Percentiles rank a stretch among this genome's conserved stretches.
Evolutionary conservation across 2,329 filamentous ascomycete species (phyloP).

Genomic region (Xylaria sp.): DNA sequence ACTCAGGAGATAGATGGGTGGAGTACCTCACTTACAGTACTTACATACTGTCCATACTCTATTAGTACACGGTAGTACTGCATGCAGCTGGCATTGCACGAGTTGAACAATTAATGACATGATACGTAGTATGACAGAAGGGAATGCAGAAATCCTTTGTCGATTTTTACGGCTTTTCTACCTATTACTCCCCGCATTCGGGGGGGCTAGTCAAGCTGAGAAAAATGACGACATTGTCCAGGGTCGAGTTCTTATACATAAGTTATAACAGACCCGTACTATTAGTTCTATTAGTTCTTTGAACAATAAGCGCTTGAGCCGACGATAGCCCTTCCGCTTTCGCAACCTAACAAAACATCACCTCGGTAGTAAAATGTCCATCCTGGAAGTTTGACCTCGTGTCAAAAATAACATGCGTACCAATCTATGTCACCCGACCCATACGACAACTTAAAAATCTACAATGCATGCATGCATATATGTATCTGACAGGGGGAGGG

Average conservation of each 20-base stretch:
- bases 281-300: background rate
- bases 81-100: background rate
- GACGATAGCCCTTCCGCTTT: conserved; percentile 33
- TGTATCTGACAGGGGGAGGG: background rate
- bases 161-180: background rate
- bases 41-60: too few relatives aligned
- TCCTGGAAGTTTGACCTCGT: conserved; percentile 1
- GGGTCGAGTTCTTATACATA: background rate
- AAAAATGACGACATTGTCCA: conserved; percentile 22
- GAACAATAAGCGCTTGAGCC: conserved; percentile 23
- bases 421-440: conserved; percentile 12
- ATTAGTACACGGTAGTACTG: background rate
- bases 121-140: background rate
- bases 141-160: background rate
- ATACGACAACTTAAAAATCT: background rate
- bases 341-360: conserved; percentile 1
- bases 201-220: conserved; percentile 3
- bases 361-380: background rate
- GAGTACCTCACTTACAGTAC: too few relatives aligned
- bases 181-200: conserved; percentile 1
- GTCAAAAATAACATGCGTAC: background rate
- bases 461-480: background rate
- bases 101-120: background rate
- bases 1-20: too few relatives aligned
- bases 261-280: background rate